Evolutionary conservation across 257 asterid species (phyloP), one percentile per base, ranked within the genome.

Genomic region (Ilex asprella): DNA sequence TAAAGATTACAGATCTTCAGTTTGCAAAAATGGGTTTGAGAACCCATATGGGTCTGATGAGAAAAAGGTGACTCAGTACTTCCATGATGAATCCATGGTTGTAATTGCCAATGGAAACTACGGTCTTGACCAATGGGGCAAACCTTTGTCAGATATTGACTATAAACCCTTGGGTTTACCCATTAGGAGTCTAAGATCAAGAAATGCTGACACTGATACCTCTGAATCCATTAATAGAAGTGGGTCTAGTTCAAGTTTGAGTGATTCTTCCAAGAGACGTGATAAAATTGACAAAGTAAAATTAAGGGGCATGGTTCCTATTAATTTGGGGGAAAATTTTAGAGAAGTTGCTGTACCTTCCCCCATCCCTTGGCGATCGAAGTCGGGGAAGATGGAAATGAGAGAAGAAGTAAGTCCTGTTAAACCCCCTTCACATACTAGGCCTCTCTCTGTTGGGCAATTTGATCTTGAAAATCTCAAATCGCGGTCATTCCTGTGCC

Each of bases 81-180:
- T 71, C 52, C 74, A 72, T 56, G 86, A 81, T 13, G 84, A 86
- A 70, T 72, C 86, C 15, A 70, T 82, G 67, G 78, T 84, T 62
- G 85, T 82, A 73, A 82, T 84, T 51, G 77, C 85, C 60, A 75
- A 78, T 77, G 77, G 81, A 12, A 67, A 76, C 13, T 60, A 58
- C 69, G 65, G 46, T 63, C 50, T 54, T 49, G 82, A 72, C 64
- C 82, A 56, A 41, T 30, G 68, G 47, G 46, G 30, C 54, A 54
- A 53, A 31, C 46, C 60, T 30, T 15, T 61, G 7, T 6, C 39
- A 12, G 35, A 39, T 60, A 66, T 75, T 75, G 84, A 82, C 59
- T 74, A 79, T 73, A 86, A 75, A 74, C 90, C 94, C 43, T 78
- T 91, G 79, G 85, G 88, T 73, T 70, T 91, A 76, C 95, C 96